These are phyloP conservation scores for Neopestalotiopsis clavispora DNA, from an alignment of 2,329 filamentous ascomycete genomes.

Conservation along the genomic window DNA sequence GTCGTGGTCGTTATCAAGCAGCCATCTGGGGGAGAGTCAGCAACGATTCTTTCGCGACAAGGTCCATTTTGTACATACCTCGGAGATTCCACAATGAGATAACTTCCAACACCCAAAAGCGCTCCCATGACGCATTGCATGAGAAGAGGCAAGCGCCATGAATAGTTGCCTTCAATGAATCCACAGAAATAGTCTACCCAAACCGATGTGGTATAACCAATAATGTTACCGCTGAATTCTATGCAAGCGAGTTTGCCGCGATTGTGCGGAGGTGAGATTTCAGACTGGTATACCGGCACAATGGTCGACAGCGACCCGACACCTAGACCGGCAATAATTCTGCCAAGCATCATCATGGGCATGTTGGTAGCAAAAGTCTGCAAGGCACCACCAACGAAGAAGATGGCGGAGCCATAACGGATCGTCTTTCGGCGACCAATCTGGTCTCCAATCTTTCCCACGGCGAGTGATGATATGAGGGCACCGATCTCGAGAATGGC, in stretches of 20 bases:
- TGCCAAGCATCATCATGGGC: conserved; percentile 85
- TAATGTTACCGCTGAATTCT: conserved; percentile 96
- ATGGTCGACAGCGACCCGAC: conserved; percentile 91
- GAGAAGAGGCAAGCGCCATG: conserved; percentile 87
- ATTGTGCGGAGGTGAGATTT: conserved; percentile 96
- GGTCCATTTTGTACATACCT: conserved; percentile 58
- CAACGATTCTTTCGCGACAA: conserved; percentile 3
- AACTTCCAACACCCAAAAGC: conserved; percentile 81
- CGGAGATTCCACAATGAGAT: conserved; percentile 95
- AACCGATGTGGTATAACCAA: conserved; percentile 92
- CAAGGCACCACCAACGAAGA: conserved; percentile 81
- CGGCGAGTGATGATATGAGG: conserved; percentile 83
- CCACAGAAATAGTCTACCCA: conserved; percentile 99
- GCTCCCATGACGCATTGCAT: conserved; percentile 96
- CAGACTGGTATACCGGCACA: conserved; percentile 91
- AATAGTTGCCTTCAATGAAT: conserved; percentile 81
- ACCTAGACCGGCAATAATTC: conserved; percentile 83
- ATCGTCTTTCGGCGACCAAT: conserved; percentile 91
- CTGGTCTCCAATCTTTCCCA: conserved; percentile 89
- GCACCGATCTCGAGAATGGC: conserved; percentile 95
- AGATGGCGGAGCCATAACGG: conserved; percentile 89
- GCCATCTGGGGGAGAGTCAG: conserved; percentile 68
- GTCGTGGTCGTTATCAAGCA: conserved; percentile 96
- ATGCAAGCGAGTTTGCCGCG: conserved; percentile 95
- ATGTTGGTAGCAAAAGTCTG: conserved; percentile 84